Base-by-base conservation (phyloP, 1,284 basidiomycete species). In the Moniliella sp. region DNA sequence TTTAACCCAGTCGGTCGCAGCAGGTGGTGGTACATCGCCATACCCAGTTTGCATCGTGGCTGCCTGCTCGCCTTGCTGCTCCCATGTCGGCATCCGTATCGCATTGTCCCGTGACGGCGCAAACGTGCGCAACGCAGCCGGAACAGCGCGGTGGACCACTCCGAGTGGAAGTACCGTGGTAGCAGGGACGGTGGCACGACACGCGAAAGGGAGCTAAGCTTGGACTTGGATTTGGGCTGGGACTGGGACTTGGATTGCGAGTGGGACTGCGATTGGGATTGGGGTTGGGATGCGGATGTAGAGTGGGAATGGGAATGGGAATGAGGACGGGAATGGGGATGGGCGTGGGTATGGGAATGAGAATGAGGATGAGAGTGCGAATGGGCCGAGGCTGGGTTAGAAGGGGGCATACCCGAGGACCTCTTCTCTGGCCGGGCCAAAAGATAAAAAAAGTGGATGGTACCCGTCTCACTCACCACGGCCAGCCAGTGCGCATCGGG, bases 381-480 rank as follows among this genome's bases (percentile, higher is more conserved):
- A 5, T 25, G 18, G 11, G 9, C 2, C 16, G 10, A 18, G 13
- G 12, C 23, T n/a, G n/a, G 15, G 17, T 19, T 28, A 4, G 28
- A 31, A 23, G 30, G 29, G 1, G 17, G 4, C 2, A 4, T 14
- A 8, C 4, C 5, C 5, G 5, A 5, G n/a, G 4, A 14, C 2
- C 13, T 21, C 13, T 35, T 18, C n/a, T 9, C 11, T 12, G 27
- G n/a, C 18, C 13, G 18, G 2, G 23, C 30, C 4, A 29, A 14
- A n/a, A 53, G 39, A 0, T 39, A 29, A 27, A 52, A 54, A 30
- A 54, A 39, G 31, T 54, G 50, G 15, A 54, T 39, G 0, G 49
- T 54, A 7, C 50, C 50, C 33, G 48, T 54, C 34, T 54, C 50
- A 27, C 50, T 54, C 1, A 42, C 50, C 14, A 43, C 47, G 2